Evolutionary conservation across 257 asterid genomes (phyloP).

Genomic region (Plectranthus barbatus): DNA sequence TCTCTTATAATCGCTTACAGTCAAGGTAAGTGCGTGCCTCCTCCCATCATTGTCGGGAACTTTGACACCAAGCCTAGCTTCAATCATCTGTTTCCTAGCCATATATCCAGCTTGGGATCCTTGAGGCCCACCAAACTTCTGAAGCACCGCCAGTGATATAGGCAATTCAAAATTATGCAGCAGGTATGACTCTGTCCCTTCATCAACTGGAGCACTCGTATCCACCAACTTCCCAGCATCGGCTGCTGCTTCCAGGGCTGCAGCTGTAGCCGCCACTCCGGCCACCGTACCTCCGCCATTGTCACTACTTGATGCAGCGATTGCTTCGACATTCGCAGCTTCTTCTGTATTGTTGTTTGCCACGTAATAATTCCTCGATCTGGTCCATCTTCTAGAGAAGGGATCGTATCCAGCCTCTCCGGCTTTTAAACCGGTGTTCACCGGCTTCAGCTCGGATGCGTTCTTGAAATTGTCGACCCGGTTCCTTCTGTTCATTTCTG

Average conservation of each 20-base stretch:
- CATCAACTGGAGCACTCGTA: slow-evolving; percentile 79
- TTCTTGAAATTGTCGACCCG: slow-evolving; percentile 83
- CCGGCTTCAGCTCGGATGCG: slow-evolving; percentile 69
- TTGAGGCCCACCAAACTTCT: slow-evolving; percentile 74
- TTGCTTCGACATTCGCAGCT: slow-evolving; percentile 31
- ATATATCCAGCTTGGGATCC: slow-evolving; percentile 83
- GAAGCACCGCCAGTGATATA: slow-evolving; percentile 62
- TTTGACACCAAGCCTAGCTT: slow-evolving; percentile 64
- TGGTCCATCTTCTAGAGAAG: slow-evolving; percentile 94
- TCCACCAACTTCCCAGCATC: slow-evolving; percentile 90
- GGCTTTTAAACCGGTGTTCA: slow-evolving; percentile 47
- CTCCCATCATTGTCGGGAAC: slow-evolving; percentile 91
- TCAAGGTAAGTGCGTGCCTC: slow-evolving; percentile 76
- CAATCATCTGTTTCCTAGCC: slow-evolving; percentile 87
- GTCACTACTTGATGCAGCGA: slow-evolving; percentile 23
- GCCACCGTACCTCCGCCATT: slow-evolving; percentile 25
- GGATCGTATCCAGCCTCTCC: slow-evolving; percentile 97
- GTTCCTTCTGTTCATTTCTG: slow-evolving; percentile 88
- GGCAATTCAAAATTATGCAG: slow-evolving; percentile 71
- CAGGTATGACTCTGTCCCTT: slow-evolving; percentile 56
- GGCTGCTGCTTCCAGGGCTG: slow-evolving; percentile 79
- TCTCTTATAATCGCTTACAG: slow-evolving; percentile 88
- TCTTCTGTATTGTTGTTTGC: slow-evolving; percentile 32
- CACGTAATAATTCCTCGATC: slow-evolving; percentile 75
- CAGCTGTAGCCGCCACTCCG: slow-evolving; percentile 58